Percentiles rank a stretch among this genome's conserved stretches.
These are phyloP conservation scores for Radiomyces spectabilis DNA, from an alignment of 192 early-diverging fungal genomes.

Conservation along the genomic window DNA sequence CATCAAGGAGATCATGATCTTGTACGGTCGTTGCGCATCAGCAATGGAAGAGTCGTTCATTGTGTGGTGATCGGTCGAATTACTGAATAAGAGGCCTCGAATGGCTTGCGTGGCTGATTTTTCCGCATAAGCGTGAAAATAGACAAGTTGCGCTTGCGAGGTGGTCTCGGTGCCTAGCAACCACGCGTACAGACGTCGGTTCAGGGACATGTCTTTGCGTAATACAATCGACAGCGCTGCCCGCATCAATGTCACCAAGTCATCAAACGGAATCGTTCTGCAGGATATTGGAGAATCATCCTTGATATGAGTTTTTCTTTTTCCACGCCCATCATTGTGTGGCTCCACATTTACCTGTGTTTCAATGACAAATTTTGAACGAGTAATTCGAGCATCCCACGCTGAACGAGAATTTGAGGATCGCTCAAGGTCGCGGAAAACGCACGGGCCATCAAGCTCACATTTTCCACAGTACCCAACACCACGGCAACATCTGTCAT, in stretches of 20 bases:
- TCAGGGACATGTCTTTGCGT: slow-evolving; percentile 91
- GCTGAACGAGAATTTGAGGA: slow-evolving; percentile 70
- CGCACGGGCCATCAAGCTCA: slow-evolving; percentile 65
- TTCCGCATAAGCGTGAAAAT: slow-evolving; percentile 51
- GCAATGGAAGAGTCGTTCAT: slow-evolving; percentile 1
- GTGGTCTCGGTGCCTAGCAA: slow-evolving; percentile 46
- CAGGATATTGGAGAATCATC: not conserved
- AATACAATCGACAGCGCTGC: slow-evolving; percentile 76
- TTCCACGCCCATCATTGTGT: not conserved
- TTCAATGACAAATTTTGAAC: slow-evolving; percentile 63
- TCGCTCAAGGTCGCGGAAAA: slow-evolving; percentile 69
- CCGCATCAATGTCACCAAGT: slow-evolving; percentile 59
- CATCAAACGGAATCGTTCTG: slow-evolving; percentile 55
- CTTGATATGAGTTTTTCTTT: not conserved
- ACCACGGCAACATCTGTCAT: slow-evolving; percentile 52
- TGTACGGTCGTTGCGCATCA: slow-evolving; percentile 59
- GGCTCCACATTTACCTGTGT: slow-evolving; percentile 31
- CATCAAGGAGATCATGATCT: slow-evolving; percentile 77
- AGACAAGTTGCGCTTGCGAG: slow-evolving; percentile 29
- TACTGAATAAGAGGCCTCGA: slow-evolving; percentile 35
- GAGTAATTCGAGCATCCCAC: slow-evolving; percentile 77
- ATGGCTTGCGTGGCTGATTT: slow-evolving; percentile 46
- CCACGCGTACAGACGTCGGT: slow-evolving; percentile 89
- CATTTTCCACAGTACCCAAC: slow-evolving; percentile 51
- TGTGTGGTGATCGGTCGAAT: not conserved